These are phyloP conservation scores for Coemansia pectinata DNA, from an alignment of 192 early-diverging fungal species.

Conservation along the genomic window DNA sequence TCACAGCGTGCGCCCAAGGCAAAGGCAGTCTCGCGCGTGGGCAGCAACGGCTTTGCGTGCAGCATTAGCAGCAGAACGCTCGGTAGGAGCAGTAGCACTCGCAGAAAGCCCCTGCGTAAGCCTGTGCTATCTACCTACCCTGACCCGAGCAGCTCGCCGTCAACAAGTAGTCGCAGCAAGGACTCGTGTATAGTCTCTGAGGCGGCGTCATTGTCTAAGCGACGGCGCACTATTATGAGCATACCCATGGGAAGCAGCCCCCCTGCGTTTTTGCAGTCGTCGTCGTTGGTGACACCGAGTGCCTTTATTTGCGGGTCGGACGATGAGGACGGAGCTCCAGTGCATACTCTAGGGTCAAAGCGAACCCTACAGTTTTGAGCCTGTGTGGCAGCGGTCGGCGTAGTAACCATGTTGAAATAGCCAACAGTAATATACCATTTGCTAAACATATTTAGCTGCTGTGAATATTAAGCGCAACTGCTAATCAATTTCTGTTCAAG, in stretches of 20 bases:
- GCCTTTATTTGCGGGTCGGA: conserved; percentile 39
- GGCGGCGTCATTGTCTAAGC: conserved; percentile 26
- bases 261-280: conserved; percentile 1
- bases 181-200: conserved; percentile 4
- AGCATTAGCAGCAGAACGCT: background rate
- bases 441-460: background rate
- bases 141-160: conserved; percentile 20
- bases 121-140: background rate
- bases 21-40: conserved; percentile 8
- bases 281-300: conserved; percentile 4
- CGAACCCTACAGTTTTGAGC: conserved; percentile 6
- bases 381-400: background rate
- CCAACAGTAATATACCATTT: background rate
- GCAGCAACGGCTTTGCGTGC: background rate
- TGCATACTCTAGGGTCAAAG: conserved; percentile 1
- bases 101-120: background rate
- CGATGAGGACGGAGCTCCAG: conserved; percentile 16
- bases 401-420: background rate
- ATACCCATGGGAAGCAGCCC: conserved; percentile 17
- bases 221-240: conserved; percentile 18
- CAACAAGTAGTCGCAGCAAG: background rate
- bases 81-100: conserved; percentile 12
- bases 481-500: background rate
- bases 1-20: conserved; percentile 19
- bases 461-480: background rate